Base-by-base conservation (phyloP, 2,329 filamentous ascomycete genomes). In the Trichoderma aggressivum region DNA sequence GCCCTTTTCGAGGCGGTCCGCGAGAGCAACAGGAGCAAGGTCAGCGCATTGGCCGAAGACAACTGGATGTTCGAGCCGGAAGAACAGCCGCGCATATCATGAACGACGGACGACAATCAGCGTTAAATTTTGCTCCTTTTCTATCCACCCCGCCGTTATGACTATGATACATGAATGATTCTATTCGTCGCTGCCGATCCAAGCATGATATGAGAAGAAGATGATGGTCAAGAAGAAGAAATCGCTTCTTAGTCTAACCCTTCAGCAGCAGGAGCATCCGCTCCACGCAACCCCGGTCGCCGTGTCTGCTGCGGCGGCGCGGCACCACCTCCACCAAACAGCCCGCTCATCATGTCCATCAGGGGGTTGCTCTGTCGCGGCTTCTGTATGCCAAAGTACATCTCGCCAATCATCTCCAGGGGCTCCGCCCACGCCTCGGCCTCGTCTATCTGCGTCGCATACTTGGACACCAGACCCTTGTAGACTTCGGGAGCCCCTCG, bases 331-430 rank as follows among this genome's bases (percentile, higher is more conserved):
- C 94, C 94, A 62, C 94, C 94, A 78, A 99, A 92, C 86, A 99
- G 89, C 73, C 90, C 94, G 61, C 94, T 94, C 92, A 99, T 97
- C 94, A 99, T 98, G 80, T 99, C 96, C 82, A 98, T 89, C 81
- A 99, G 85, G 3, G 94, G 94, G 81, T 98, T 98, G 74, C 91
- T 92, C 84, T 97, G 94, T 77, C 92, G 88, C 60, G 94, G 95
- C 78, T 94, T 91, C 83, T 90, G 89, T 80, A 99, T 97, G 43
- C 90, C 90, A 83, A 99, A 99, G 85, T 98, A 99, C 89, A 97
- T 94, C 84, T 99, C 95, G 62, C 92, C 95, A 76, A 99, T 91
- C 80, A 93, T 90, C 76, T 94, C 91, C 72, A 99, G 84, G 28
- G 93, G 87, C 79, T 94, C 94, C 39, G 90, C 89, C 95, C 95